Evolutionary conservation across 2,329 filamentous ascomycete species (phyloP).

Genomic region (Dactylellina leptospora): DNA sequence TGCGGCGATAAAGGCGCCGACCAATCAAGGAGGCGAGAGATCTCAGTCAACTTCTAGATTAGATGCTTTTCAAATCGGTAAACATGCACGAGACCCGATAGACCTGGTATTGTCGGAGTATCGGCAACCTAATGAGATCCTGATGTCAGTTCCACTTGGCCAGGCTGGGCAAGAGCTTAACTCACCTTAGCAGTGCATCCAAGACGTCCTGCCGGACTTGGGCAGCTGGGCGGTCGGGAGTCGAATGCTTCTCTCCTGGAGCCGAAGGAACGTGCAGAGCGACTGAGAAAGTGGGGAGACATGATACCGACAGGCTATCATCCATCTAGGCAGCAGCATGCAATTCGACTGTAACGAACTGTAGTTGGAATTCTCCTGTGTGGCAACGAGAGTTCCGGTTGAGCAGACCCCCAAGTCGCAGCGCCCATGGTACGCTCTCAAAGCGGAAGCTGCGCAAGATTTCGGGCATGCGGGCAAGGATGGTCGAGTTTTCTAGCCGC

Average conservation of each 20-base stretch:
- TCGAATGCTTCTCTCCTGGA: conserved; percentile 12
- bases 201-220: conserved; percentile 44
- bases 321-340: conserved; percentile 41
- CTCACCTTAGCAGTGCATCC: conserved; percentile 21
- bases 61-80: conserved; percentile 25
- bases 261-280: conserved; percentile 16
- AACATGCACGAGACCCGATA: conserved; percentile 17
- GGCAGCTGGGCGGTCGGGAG: conserved; percentile 21
- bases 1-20: conserved; percentile 3
- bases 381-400: conserved; percentile 3
- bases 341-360: not conserved
- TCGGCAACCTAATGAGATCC: conserved; percentile 24
- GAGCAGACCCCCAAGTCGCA: not conserved
- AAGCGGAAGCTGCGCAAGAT: conserved; percentile 35
- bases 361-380: conserved; percentile 3
- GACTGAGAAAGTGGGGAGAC: not conserved
- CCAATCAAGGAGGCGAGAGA: conserved; percentile 9
- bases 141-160: conserved; percentile 34
- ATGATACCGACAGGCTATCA: not conserved
- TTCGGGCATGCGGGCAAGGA: conserved; percentile 3
- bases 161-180: conserved; percentile 53
- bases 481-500: conserved; percentile 18
- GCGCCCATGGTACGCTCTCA: not conserved
- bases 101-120: conserved; percentile 10
- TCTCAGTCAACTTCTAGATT: conserved; percentile 39